A percentile compares a stretch with the other conserved stretches of the same genome.
Evolutionary conservation across 2,329 filamentous ascomycete genomes (phyloP).

Genomic region (Xylaria sp.): DNA sequence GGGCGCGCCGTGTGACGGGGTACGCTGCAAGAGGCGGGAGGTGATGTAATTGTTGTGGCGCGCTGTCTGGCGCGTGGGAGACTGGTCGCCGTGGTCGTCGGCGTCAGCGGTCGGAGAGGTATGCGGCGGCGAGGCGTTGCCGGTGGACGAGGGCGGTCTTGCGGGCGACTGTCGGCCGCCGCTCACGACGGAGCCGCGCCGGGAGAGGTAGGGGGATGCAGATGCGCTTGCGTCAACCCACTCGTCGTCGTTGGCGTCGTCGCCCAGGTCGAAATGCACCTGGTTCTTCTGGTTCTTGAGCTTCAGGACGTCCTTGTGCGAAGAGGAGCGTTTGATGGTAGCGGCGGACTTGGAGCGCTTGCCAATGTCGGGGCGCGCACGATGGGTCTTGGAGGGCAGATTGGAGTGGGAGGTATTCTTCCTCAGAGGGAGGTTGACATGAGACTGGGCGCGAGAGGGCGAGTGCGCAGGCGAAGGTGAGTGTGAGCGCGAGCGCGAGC

Average conservation of each 20-base stretch:
- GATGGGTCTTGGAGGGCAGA: constrained; percentile 63
- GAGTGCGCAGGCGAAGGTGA: neutral
- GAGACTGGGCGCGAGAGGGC: constrained; percentile 44
- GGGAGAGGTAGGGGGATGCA: constrained; percentile 68
- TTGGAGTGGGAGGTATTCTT: constrained; percentile 66
- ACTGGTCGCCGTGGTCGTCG: constrained; percentile 31
- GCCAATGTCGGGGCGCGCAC: constrained; percentile 66
- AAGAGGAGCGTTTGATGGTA: constrained; percentile 64
- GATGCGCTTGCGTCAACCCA: constrained; percentile 75
- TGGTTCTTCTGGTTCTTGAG: constrained; percentile 59
- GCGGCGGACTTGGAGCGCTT: constrained; percentile 63
- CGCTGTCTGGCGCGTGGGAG: constrained; percentile 55
- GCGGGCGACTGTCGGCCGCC: constrained; percentile 59
- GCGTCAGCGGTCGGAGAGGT: constrained; percentile 25
- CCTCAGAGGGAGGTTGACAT: constrained; percentile 51
- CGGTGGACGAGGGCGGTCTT: constrained; percentile 50
- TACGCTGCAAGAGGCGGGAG: constrained; percentile 73
- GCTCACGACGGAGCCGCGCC: constrained; percentile 61
- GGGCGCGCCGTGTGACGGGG: constrained; percentile 69
- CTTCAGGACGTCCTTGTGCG: constrained; percentile 61
- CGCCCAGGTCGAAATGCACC: constrained; percentile 73
- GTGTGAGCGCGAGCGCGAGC: neutral
- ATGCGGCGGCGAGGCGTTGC: constrained; percentile 47
- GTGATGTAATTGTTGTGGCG: constrained; percentile 74
- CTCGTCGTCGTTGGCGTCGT: constrained; percentile 69